A percentile compares a stretch with the other conserved stretches of the same genome.
phyloP scores from a whole-genome alignment of 2,329 filamentous ascomycete genomes.

The Herpomyces periplanetae region DNA sequence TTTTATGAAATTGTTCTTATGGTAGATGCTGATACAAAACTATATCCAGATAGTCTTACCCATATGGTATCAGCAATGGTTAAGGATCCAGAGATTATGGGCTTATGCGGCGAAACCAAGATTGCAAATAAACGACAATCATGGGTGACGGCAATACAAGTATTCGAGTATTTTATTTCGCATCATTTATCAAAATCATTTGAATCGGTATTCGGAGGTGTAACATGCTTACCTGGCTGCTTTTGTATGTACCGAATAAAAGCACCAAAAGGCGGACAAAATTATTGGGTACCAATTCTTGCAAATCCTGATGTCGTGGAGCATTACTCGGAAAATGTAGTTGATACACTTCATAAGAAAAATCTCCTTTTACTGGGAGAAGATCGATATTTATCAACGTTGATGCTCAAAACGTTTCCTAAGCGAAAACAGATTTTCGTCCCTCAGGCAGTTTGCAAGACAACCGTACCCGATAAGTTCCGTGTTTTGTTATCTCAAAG shows the following conservation, averaged over 20 bases:
- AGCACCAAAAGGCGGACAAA: constrained; percentile 81
- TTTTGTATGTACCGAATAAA: constrained; percentile 99
- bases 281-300: constrained; percentile 96
- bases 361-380: constrained; percentile 65
- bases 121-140: constrained; percentile 86
- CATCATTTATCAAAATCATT: constrained; percentile 90
- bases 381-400: constrained; percentile 72
- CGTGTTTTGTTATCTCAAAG: constrained; percentile 70
- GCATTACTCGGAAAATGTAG: constrained; percentile 95
- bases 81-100: constrained; percentile 95
- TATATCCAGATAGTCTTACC: constrained; percentile 87
- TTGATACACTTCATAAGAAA: constrained; percentile 93
- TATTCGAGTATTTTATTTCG: constrained; percentile 98
- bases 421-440: constrained; percentile 97
- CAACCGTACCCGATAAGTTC: constrained; percentile 70
- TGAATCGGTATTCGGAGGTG: constrained; percentile 91
- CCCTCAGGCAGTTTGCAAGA: constrained; percentile 94
- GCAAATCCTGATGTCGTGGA: constrained; percentile 95
- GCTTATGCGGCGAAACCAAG: constrained; percentile 90
- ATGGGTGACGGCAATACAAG: constrained; percentile 92
- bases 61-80: constrained; percentile 99
- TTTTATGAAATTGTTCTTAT: constrained; percentile 94
- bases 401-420: constrained; percentile 94
- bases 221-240: constrained; percentile 86
- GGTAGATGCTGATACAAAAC: constrained; percentile 96